Evolutionary conservation across 495 filamentous ascomycete species (phyloP), one percentile per base, ranked within the genome.

Genomic region (Mycothermus thermophilus): DNA sequence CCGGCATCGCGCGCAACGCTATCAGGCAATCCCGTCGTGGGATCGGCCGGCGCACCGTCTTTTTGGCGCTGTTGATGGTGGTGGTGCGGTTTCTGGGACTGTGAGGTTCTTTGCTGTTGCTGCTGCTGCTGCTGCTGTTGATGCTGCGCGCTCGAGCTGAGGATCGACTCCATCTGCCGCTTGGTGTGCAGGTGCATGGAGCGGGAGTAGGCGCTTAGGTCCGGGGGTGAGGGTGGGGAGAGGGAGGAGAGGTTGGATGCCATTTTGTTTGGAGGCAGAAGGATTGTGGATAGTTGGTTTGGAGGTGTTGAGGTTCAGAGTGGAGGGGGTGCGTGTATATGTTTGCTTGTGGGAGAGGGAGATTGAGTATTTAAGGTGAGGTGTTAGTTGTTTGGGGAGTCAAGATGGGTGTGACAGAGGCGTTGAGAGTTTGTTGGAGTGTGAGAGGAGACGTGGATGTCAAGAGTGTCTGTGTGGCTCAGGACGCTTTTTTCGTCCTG

Each of bases 151-250:
- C 23, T 28, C 17, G 12, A 20, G 18, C 22, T 19, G 8, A 54
- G 55, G 31, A 55, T 55, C 3, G 60, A 56, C 33, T 69, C 60
- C 62, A 69, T 67, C 48, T 69, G 64, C 20, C 58, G 43, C 55
- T 67, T 67, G 32, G 64, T 69, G 40, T 69, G 64, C 27, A 60
- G 57, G 34, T 62, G 62, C 63, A 69, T 69, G 28, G 51, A 58
- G 33, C 63, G 57, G 3, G 60, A 45, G 35, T 69, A 69, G 8
- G 52, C 55, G 10, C 59, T 46, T 12, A 67, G 42, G 33, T 67
- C 60, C 30, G 48, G n/a, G 5, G 64, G 64, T 3, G 62, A 58
- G 3, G 62, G 50, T 11, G 63, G 53, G 0, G 56, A 52, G 8
- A 47, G 8, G 18, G 59, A 43, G n/a, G n/a, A n/a, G n/a, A n/a